Base-by-base conservation (phyloP, 148 eudicot species). In the Arbutus unedo region DNA sequence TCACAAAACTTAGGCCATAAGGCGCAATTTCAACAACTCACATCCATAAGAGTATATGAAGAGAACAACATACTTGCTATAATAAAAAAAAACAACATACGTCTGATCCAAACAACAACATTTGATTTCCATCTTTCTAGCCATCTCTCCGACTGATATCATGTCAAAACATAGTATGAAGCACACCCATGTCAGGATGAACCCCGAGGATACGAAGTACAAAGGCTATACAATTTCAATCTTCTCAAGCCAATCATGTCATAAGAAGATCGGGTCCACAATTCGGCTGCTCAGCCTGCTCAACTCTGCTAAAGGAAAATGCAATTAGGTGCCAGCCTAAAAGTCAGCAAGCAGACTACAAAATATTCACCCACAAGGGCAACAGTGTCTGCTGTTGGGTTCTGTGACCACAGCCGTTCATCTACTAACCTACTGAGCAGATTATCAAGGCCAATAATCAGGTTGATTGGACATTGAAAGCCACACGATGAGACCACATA, bases 211-310 rank as follows among this genome's bases (percentile, higher is more conserved):
- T n/a, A n/a, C n/a, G n/a, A n/a, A n/a, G n/a, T n/a, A n/a, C n/a
- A n/a, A n/a, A n/a, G 25, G 16, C 41, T 66, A 21, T 51, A 76
- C 44, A 15, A 2, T 31, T 14, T 67, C 48, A 51, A 67, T 55
- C 19, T 31, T 66, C 73, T 75, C 59, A 43, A 11, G 43, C 41
- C 18, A 2, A 57, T 77, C 78, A 43, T 44, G 77, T 9, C 41
- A 83, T 13, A 76, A 77, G 82, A 56, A 86, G 76, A 70, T 86
- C 84, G 49, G 59, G 55, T 21, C 83, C 84, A 62, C 53, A 44
- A 48, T 41, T 43, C 50, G 78, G 83, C 62, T 45, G 73, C 62
- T 71, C 84, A 51, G 21, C 82, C 25, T 82, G 21, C 15, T 83
- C 77, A 71, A 81, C 85, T 76, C 88, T 86, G 86, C n/a, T 1